phyloP scores from a whole-genome alignment of 148 eudicot species.

The Rhododendron ovatum region DNA sequence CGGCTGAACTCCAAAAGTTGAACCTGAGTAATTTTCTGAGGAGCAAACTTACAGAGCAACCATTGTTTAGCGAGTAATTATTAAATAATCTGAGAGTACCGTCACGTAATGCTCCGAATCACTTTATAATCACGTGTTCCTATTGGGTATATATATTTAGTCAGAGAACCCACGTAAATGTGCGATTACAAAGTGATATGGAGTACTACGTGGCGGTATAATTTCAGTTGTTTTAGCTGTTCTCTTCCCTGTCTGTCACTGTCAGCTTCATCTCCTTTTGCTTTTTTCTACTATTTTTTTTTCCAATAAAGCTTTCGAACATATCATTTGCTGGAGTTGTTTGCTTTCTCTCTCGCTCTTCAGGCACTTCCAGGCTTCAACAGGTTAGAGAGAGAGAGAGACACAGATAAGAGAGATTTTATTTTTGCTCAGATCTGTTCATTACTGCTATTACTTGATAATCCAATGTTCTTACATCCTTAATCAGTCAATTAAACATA shows the following conservation, averaged over 20 bases:
- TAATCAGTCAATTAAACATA: neutral
- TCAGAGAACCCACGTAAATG: fast-evolving
- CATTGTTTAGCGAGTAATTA: too few relatives aligned
- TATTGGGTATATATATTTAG: too few relatives aligned
- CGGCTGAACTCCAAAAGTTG: too few relatives aligned
- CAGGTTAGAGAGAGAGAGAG: neutral
- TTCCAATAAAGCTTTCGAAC: neutral
- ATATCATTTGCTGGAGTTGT: neutral
- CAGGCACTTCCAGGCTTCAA: neutral
- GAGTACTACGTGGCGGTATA: too few relatives aligned
- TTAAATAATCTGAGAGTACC: too few relatives aligned
- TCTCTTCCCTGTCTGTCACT: constrained; percentile 4
- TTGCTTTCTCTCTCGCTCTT: constrained; percentile 6
- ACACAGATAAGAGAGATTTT: neutral
- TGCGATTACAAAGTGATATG: too few relatives aligned
- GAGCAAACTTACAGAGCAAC: too few relatives aligned
- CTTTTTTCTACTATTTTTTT: neutral
- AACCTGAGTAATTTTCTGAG: too few relatives aligned
- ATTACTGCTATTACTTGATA: neutral
- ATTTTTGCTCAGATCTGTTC: neutral
- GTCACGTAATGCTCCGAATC: too few relatives aligned
- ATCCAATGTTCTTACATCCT: neutral
- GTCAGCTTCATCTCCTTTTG: constrained; percentile 2
- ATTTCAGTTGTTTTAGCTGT: neutral
- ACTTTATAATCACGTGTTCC: too few relatives aligned